phyloP scores from a whole-genome alignment of 2,329 filamentous ascomycete genomes.

The Dactylellina parvicollis region DNA sequence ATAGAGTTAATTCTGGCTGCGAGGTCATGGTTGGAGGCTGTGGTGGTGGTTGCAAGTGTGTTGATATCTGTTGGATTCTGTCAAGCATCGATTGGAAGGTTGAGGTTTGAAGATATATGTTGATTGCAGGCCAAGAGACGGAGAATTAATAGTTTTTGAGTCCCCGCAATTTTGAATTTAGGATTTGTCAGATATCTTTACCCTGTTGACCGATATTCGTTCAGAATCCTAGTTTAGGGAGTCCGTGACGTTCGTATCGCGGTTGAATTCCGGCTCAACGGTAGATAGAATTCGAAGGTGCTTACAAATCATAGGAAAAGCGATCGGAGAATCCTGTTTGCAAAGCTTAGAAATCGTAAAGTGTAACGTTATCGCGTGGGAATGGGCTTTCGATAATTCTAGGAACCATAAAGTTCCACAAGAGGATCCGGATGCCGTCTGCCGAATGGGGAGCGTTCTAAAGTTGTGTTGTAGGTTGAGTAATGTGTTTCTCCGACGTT shows the following conservation, averaged over 20 bases:
- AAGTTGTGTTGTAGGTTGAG: no score
- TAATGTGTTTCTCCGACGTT: neutral
- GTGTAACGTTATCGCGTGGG: neutral
- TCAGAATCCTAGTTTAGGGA: no score
- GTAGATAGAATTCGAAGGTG: neutral
- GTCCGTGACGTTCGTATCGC: neutral
- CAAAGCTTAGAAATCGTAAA: neutral
- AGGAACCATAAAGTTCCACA: no score
- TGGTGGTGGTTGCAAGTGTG: neutral
- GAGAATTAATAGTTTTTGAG: neutral
- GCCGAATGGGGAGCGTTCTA: no score
- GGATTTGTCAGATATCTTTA: no score
- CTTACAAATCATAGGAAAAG: neutral
- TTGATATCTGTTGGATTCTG: constrained; percentile 43
- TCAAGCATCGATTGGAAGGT: neutral
- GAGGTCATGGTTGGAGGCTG: constrained; percentile 15
- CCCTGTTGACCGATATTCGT: no score
- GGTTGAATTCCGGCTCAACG: constrained; percentile 13
- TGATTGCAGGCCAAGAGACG: no score
- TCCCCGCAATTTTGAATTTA: neutral
- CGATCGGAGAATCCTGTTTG: neutral
- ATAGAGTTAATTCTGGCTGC: constrained; percentile 77
- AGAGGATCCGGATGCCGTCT: no score
- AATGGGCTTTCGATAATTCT: no score
- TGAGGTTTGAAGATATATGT: neutral